Conservation (phyloP, 192 early-diverging fungal species). For the Coemansia sp. region DNA sequence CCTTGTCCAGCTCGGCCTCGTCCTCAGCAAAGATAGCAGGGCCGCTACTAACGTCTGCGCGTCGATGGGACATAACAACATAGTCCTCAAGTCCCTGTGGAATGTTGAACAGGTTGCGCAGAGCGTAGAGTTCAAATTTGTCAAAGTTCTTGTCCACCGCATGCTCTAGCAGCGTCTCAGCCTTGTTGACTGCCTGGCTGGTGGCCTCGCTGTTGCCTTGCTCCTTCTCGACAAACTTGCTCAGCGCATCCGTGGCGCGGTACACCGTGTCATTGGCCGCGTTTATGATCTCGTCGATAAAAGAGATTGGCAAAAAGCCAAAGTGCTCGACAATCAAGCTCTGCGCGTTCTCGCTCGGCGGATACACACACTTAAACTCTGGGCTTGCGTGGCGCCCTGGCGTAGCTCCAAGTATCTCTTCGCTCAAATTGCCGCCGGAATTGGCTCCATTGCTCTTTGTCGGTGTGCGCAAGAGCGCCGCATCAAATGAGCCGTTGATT, state of each 20-base stretch:
- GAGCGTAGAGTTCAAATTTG: slow-evolving; percentile 73
- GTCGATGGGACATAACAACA: slow-evolving; percentile 40
- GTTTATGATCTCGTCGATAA: slow-evolving; percentile 81
- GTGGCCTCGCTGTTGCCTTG: slow-evolving; percentile 52
- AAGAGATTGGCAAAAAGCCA: slow-evolving; percentile 75
- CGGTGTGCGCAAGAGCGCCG: slow-evolving; percentile 13
- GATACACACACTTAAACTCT: slow-evolving; percentile 44
- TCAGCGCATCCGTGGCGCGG: slow-evolving; percentile 64
- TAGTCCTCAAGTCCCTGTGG: slow-evolving; percentile 53
- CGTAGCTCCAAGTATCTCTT: slow-evolving; percentile 37
- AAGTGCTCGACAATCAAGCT: slow-evolving; percentile 72
- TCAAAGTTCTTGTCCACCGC: slow-evolving; percentile 83
- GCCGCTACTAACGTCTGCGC: slow-evolving; percentile 6
- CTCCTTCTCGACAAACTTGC: slow-evolving; percentile 65
- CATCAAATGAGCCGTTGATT: not conserved
- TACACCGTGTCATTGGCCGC: slow-evolving; percentile 73
- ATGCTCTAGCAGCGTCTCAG: slow-evolving; percentile 75
- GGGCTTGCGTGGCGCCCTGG: slow-evolving; percentile 32
- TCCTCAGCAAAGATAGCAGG: slow-evolving; percentile 29
- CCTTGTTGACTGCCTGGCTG: slow-evolving; percentile 63
- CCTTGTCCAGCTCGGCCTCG: slow-evolving; percentile 38
- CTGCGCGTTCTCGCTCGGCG: slow-evolving; percentile 44
- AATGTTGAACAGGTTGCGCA: slow-evolving; percentile 72
- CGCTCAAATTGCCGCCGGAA: slow-evolving; percentile 7
- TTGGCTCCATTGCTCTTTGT: slow-evolving; percentile 6